Evolutionary conservation across 202 grass and related monocot genomes (phyloP).

Genomic region (Alloteropsis angusta): DNA sequence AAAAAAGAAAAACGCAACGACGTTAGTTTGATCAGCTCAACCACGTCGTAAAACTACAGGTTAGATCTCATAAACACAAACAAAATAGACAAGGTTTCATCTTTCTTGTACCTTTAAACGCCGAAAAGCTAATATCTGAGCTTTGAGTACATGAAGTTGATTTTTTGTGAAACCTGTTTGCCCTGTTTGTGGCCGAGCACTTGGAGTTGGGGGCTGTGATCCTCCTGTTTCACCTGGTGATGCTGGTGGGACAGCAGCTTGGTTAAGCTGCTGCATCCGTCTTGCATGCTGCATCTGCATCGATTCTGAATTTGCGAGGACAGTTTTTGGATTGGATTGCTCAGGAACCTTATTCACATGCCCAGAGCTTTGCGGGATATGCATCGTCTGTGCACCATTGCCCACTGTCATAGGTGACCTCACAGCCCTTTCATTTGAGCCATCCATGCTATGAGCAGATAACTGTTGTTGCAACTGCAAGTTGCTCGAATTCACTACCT

Average conservation of each 20-base stretch:
- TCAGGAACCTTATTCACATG: slow-evolving; percentile 45
- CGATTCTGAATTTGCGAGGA: slow-evolving; percentile 40
- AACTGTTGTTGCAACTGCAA: slow-evolving; percentile 66
- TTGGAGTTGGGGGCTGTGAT: slow-evolving; percentile 30
- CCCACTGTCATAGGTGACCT: slow-evolving; percentile 42
- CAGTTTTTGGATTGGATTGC: slow-evolving; percentile 48
- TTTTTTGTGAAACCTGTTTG: slow-evolving; percentile 68
- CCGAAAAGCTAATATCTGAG: slow-evolving; percentile 95
- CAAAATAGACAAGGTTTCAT: slow-evolving; percentile 8
- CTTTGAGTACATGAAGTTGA: slow-evolving; percentile 90
- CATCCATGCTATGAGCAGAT: slow-evolving; percentile 31
- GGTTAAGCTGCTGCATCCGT: slow-evolving; percentile 51
- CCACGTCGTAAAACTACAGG: neutral
- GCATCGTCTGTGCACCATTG: slow-evolving; percentile 40
- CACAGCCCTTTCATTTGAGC: slow-evolving; percentile 37
- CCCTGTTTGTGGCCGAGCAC: slow-evolving; percentile 27
- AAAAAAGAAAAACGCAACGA: neutral
- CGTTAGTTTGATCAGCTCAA: slow-evolving; percentile 21
- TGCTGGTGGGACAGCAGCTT: slow-evolving; percentile 9
- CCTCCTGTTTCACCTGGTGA: slow-evolving; percentile 25
- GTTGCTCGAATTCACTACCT: slow-evolving; percentile 45
- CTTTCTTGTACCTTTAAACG: slow-evolving; percentile 63
- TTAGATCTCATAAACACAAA: slow-evolving; percentile 8
- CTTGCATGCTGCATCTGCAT: slow-evolving; percentile 58
- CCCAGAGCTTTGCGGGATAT: slow-evolving; percentile 45